phyloP scores from a whole-genome alignment of 1,139 yeast species.

The Eremothecium coryli region DNA sequence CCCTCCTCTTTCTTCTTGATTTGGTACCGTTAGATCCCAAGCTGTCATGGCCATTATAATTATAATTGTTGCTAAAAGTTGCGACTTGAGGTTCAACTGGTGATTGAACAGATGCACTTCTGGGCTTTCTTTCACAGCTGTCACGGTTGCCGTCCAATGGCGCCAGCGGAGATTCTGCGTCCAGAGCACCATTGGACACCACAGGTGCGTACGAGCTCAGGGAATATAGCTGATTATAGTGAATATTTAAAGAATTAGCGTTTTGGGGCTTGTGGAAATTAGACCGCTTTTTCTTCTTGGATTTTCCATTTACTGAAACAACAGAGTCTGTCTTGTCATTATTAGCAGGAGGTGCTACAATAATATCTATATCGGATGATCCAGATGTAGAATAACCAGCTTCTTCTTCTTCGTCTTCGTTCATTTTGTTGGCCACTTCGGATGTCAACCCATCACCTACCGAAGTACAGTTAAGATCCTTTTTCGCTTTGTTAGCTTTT shows the following conservation, averaged over 20 bases:
- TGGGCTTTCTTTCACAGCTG: conserved; percentile 5
- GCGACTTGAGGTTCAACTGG: neutral
- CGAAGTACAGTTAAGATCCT: too few species aligned
- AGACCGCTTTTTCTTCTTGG: conserved; percentile 1
- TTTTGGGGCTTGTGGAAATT: conserved; percentile 1
- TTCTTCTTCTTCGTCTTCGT: conserved; percentile 4
- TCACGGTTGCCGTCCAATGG: conserved; percentile 12
- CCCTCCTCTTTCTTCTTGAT: conserved; percentile 4
- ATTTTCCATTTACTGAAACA: neutral
- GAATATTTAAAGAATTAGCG: neutral
- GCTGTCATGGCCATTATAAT: conserved; percentile 1
- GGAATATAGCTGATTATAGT: conserved; percentile 1
- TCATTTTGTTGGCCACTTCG: too few species aligned
- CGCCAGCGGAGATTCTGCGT: conserved; percentile 16
- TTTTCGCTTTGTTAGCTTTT: too few species aligned
- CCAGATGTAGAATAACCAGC: conserved; percentile 11
- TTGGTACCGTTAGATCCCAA: conserved; percentile 5
- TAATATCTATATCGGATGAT: conserved; percentile 20
- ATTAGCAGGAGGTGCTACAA: conserved; percentile 11
- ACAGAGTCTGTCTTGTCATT: neutral
- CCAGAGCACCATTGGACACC: conserved; percentile 12
- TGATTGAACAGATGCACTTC: conserved; percentile 9
- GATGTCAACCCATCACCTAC: too few species aligned
- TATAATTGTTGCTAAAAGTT: neutral
- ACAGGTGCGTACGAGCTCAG: conserved; percentile 4